phyloP scores from a whole-genome alignment of 1,284 basidiomycete genomes.

The Trichosporon sp. region DNA sequence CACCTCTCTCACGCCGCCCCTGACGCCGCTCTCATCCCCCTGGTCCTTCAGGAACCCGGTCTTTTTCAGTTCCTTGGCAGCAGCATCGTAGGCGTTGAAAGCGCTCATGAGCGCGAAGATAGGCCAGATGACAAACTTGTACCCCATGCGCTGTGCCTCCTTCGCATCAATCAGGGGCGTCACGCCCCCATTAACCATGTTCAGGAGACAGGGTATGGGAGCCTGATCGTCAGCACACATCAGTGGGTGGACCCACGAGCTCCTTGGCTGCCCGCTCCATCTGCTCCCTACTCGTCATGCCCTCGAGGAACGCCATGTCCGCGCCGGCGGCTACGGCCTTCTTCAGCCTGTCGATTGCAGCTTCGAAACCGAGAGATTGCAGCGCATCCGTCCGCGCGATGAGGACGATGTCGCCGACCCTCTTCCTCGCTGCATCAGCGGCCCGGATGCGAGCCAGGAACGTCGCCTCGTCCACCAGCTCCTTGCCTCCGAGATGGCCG shows the following conservation, averaged over 20 bases:
- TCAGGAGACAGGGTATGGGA: slow-evolving; percentile 63
- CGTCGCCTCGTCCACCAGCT: slow-evolving; percentile 60
- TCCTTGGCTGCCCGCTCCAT: slow-evolving; percentile 67
- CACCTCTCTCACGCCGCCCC: slow-evolving; percentile 25
- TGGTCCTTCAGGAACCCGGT: slow-evolving; percentile 23
- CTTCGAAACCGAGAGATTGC: slow-evolving; percentile 58
- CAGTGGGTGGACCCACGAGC: slow-evolving; percentile 69
- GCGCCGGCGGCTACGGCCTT: slow-evolving; percentile 61
- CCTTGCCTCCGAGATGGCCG: slow-evolving; percentile 77
- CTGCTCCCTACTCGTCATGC: slow-evolving; percentile 70
- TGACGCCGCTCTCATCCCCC: background rate
- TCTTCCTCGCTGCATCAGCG: slow-evolving; percentile 70
- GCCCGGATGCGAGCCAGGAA: slow-evolving; percentile 67
- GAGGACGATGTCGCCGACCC: slow-evolving; percentile 71
- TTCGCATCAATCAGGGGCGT: slow-evolving; percentile 69
- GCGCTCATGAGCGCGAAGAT: slow-evolving; percentile 31
- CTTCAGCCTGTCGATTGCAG: slow-evolving; percentile 67
- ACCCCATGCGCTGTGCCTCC: slow-evolving; percentile 27
- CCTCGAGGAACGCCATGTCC: slow-evolving; percentile 82
- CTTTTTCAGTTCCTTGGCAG: slow-evolving; percentile 26
- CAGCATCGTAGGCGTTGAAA: slow-evolving; percentile 28
- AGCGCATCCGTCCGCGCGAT: slow-evolving; percentile 82
- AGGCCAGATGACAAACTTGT: slow-evolving; percentile 33
- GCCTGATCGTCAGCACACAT: slow-evolving; percentile 19
- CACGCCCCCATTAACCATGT: slow-evolving; percentile 73